Conservation (phyloP, 345 rosid species). For the Eucalyptus tenuipes region DNA sequence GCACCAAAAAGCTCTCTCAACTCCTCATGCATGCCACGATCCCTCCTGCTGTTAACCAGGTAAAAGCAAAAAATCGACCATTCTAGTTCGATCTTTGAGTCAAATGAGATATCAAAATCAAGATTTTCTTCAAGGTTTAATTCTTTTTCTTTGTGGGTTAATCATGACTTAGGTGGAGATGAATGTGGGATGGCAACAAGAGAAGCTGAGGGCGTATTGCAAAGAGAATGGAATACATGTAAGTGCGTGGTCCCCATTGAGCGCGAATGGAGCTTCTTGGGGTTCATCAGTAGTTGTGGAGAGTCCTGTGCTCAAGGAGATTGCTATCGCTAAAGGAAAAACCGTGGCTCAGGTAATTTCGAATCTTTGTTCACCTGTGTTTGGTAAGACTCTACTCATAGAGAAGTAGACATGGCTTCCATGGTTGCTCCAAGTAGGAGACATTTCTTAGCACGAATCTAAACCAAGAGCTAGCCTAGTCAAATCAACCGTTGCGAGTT, state of each 20-base stretch:
- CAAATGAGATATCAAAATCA: background rate
- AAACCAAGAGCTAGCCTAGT: background rate
- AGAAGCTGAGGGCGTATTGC: background rate
- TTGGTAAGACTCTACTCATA: background rate
- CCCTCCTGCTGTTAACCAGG: constrained; percentile 19
- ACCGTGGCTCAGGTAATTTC: background rate
- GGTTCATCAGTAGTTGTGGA: background rate
- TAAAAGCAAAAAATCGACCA: background rate
- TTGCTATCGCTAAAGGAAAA: background rate
- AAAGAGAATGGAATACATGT: constrained; percentile 1
- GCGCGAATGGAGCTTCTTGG: constrained; percentile 1
- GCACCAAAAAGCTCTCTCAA: constrained; percentile 5
- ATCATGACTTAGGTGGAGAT: background rate
- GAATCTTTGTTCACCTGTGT: background rate
- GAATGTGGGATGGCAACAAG: constrained; percentile 10
- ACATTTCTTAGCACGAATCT: background rate
- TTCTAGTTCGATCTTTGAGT: background rate
- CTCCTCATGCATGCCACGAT: background rate
- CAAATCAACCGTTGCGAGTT: background rate
- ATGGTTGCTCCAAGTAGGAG: background rate
- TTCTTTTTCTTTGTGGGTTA: background rate
- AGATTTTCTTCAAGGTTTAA: background rate
- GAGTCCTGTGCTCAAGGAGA: background rate
- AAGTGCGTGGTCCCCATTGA: constrained; percentile 9
- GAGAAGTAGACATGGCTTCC: background rate